These are phyloP conservation scores for Hylodesmum podocarpum DNA, from an alignment of 306 rosid species.

Conservation along the genomic window DNA sequence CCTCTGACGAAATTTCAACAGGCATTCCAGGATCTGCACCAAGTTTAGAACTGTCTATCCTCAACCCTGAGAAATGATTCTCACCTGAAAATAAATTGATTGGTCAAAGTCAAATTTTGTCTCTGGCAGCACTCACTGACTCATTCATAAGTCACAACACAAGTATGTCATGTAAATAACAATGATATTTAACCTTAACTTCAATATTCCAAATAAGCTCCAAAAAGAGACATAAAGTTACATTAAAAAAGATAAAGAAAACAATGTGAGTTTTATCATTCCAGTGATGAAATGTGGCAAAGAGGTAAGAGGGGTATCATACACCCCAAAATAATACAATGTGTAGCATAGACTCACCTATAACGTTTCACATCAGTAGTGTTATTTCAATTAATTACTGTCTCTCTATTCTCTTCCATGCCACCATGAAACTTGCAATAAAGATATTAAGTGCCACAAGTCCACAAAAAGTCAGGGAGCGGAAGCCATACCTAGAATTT, in stretches of 20 bases:
- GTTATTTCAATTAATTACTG: not conserved
- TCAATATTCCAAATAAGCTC: not conserved
- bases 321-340: not conserved
- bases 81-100: slow-evolving; percentile 55
- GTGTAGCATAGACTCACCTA: not conserved
- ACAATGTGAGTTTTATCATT: not conserved
- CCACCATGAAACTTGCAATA: not conserved
- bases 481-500: slow-evolving; percentile 60
- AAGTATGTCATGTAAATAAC: not conserved
- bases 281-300: slow-evolving; percentile 11
- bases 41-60: slow-evolving; percentile 74
- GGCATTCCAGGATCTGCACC: slow-evolving; percentile 90
- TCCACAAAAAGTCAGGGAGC: not conserved
- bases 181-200: not conserved
- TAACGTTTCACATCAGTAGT: not conserved
- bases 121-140: not conserved
- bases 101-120: not conserved
- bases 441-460: not conserved
- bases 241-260: not conserved
- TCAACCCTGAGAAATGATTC: slow-evolving; percentile 63
- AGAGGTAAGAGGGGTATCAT: slow-evolving; percentile 3
- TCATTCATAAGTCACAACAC: not conserved
- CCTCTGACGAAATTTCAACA: slow-evolving; percentile 49
- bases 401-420: not conserved
- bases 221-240: not conserved